These are phyloP conservation scores for Didymella keratinophila DNA, from an alignment of 2,329 filamentous ascomycete species.

Conservation along the genomic window DNA sequence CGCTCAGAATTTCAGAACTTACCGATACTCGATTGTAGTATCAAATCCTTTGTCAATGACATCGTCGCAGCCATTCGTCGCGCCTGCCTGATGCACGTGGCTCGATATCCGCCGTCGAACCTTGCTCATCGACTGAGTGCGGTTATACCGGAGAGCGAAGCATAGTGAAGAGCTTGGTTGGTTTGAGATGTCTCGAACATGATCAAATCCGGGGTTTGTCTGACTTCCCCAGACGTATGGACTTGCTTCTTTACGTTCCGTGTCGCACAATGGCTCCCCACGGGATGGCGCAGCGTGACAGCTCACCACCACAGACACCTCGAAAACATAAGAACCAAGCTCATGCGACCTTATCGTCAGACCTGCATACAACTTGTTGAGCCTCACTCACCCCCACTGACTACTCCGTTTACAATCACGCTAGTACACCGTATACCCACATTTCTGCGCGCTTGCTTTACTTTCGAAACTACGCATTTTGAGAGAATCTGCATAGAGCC, in stretches of 20 bases:
- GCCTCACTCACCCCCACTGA: constrained; percentile 16
- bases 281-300: constrained; percentile 7
- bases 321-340: constrained; percentile 6
- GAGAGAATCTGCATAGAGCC: constrained; percentile 12
- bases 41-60: background rate
- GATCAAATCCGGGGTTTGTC: background rate
- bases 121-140: background rate
- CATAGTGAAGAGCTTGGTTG: constrained; percentile 1
- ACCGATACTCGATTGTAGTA: background rate
- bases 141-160: background rate
- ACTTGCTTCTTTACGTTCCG: constrained; percentile 9
- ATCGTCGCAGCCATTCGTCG: background rate
- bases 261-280: constrained; percentile 20
- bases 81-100: background rate
- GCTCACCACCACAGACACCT: background rate
- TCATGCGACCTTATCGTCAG: constrained; percentile 12
- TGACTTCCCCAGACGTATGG: constrained; percentile 10
- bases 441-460: constrained; percentile 16
- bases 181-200: constrained; percentile 4
- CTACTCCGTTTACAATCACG: constrained; percentile 11
- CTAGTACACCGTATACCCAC: constrained; percentile 23
- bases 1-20: background rate
- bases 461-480: constrained; percentile 13
- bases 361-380: constrained; percentile 22
- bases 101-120: background rate